Conservation (phyloP, 208 protist genomes). For the Acanthamoeba royreba region DNA sequence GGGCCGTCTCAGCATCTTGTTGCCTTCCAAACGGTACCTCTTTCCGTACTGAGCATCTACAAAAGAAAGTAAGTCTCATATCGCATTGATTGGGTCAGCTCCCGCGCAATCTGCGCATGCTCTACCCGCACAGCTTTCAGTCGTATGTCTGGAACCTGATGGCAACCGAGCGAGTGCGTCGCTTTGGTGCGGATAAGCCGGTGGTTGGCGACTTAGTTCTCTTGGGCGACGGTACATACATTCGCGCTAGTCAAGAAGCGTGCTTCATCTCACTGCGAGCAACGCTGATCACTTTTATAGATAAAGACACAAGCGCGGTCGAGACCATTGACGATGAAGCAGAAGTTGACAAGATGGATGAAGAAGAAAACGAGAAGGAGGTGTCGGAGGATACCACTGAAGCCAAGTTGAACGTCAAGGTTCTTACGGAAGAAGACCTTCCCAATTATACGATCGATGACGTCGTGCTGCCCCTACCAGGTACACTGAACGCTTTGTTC, state of each 20-base stretch:
- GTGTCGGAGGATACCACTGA: background rate
- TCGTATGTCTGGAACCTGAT: constrained; percentile 41
- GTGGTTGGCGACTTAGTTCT: constrained; percentile 27
- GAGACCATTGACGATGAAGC: background rate
- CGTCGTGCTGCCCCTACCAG: constrained; percentile 32
- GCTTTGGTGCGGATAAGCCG: background rate
- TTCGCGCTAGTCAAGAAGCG: too few relatives aligned
- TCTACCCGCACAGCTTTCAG: constrained; percentile 47
- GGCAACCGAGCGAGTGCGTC: background rate
- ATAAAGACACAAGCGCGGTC: background rate
- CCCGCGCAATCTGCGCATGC: constrained; percentile 23
- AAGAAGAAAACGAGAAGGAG: background rate
- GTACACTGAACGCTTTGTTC: background rate
- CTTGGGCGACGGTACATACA: background rate
- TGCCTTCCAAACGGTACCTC: constrained; percentile 2
- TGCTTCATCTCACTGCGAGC: too few relatives aligned
- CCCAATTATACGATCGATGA: constrained; percentile 32
- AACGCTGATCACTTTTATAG: too few relatives aligned
- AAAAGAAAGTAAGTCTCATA: background rate
- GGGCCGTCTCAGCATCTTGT: background rate
- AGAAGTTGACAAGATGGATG: background rate
- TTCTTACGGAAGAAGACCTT: constrained; percentile 23
- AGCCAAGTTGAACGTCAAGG: background rate
- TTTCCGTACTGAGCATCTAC: background rate
- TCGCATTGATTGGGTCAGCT: background rate